Base-by-base conservation (phyloP, 1,284 basidiomycete species). In the Trichosporon sp. region DNA sequence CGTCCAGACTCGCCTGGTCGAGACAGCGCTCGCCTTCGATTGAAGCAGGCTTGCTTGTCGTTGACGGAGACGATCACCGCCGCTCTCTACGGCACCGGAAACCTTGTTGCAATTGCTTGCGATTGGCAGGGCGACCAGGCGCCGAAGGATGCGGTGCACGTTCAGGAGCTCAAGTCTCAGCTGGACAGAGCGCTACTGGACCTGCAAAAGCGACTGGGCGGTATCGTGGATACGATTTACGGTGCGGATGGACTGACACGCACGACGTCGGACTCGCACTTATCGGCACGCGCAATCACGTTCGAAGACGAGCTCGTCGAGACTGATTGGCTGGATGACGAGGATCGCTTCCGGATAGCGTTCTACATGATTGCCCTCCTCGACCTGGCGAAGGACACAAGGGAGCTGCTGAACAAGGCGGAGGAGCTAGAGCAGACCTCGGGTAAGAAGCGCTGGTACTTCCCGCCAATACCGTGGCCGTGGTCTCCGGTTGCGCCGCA, bases 291-390 rank as follows among this genome's bases (percentile, higher is more conserved):
- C 26, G 48, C 56, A 4, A 71, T 75, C n/a, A 56, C 67, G 26
- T 75, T 73, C 32, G 72, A 70, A 56, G 74, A 75, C 54, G 67
- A 75, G 31, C 59, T 73, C 48, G 63, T 66, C 19, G 26, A 61
- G 6, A 65, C 65, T n/a, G 74, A 75, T 67, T 75, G 74, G 74
- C 71, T 79, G n/a, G 74, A 74, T 19, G 77, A 77, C 59, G 74
- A 78, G 46, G 81, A 82, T 43, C 73, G 79, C 11, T 83, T 81
- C 70, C 74, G 81, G 26, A 67, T 81, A 6, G 82, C 82, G 1
- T 82, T 83, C 67, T 80, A 81, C 72, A 80, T 82, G 81, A 80
- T 79, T 5, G 76, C 82, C 1, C 69, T 83, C 2, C 71, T 82
- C 2, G 82, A 83, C 63, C 72, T 82, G 1, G 78, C 78, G 1